Percentiles rank a stretch among this genome's conserved stretches.
Conservation (phyloP, 2,329 filamentous ascomycete genomes). For the Huntiella decipiens region DNA sequence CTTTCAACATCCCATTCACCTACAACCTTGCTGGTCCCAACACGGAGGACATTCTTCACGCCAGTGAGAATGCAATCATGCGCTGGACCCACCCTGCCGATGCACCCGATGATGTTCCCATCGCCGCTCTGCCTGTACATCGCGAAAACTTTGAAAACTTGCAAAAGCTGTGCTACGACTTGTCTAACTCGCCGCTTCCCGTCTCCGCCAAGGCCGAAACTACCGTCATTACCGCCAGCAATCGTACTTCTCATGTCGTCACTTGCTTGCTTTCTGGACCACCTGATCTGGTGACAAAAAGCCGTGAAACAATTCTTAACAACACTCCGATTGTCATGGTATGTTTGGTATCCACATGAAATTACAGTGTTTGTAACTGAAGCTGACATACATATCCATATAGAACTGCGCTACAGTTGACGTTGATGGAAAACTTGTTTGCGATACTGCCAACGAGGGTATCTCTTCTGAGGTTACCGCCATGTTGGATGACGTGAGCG, state of each 20-base stretch:
- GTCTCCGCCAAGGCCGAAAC: conserved; percentile 63
- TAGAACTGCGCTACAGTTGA: conserved; percentile 88
- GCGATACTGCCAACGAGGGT: conserved; percentile 47
- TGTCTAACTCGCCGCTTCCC: conserved; percentile 51
- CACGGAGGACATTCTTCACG: conserved; percentile 84
- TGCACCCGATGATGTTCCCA: conserved; percentile 63
- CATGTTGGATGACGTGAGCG: conserved; percentile 71
- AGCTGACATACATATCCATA: background rate
- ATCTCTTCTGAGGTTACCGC: conserved; percentile 61
- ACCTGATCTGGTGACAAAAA: conserved; percentile 73
- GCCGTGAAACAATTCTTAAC: conserved; percentile 74
- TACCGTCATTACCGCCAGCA: conserved; percentile 57
- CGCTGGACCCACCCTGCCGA: conserved; percentile 88
- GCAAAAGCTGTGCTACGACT: conserved; percentile 59
- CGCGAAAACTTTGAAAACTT: conserved; percentile 67
- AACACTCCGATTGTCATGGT: conserved; percentile 85
- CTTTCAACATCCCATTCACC: conserved; percentile 93
- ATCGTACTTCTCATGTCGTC: conserved; percentile 49
- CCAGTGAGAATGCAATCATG: conserved; percentile 68
- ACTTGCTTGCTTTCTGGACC: conserved; percentile 85
- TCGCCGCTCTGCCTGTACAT: conserved; percentile 84
- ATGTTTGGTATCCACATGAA: conserved; percentile 23
- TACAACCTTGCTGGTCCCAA: conserved; percentile 84
- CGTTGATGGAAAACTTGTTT: conserved; percentile 77
- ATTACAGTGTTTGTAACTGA: background rate